Base-by-base conservation (phyloP, 75 land plant species). In the Adiantum capillusveneris region DNA sequence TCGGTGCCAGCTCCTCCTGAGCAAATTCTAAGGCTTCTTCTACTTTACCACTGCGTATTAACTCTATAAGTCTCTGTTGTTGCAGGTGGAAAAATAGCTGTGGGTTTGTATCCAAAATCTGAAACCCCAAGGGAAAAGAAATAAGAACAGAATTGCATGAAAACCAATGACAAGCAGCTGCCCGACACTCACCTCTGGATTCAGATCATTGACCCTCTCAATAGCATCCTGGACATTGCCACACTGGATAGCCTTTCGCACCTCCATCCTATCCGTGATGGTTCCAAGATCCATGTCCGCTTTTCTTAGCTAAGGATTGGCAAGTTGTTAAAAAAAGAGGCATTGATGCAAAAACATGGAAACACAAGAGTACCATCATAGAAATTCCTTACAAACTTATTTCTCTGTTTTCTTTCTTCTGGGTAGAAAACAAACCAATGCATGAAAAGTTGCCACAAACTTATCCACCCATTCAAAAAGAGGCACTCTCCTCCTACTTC, bases 81-180 rank as follows among this genome's bases (percentile, higher is more conserved):
- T 93, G 98, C 29, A 93, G 80, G 75, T 93, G 98, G 70, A 93
- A 93, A 77, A 88, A 93, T 0, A 93, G 78, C 63, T 88, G 90
- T 28, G 98, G 98, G 79, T 93, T 93, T 73, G 98, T 93, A 61
- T 93, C 98, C 71, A 93, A 60, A 39, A 93, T 93, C 98, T 90
- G 91, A 64, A 61, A 0, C 28, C n/a, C 44, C 42, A 53, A n/a
- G 6, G 20, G 45, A 11, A 36, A 0, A 25, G 37, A 0, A 12
- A 25, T n/a, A 30, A 51, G 12, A 62, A n/a, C n/a, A n/a, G n/a
- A n/a, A n/a, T n/a, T n/a, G n/a, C n/a, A n/a, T n/a, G n/a, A n/a
- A n/a, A 0, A 0, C 24, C 18, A 49, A 2, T 14, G 1, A 45
- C 7, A 44, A 6, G 21, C 24, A 24, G 24, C 7, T n/a, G n/a